Evolutionary conservation across 306 rosid genomes (phyloP), one percentile per base, ranked within the genome.

Genomic region (Heteromeles arbutifolia): DNA sequence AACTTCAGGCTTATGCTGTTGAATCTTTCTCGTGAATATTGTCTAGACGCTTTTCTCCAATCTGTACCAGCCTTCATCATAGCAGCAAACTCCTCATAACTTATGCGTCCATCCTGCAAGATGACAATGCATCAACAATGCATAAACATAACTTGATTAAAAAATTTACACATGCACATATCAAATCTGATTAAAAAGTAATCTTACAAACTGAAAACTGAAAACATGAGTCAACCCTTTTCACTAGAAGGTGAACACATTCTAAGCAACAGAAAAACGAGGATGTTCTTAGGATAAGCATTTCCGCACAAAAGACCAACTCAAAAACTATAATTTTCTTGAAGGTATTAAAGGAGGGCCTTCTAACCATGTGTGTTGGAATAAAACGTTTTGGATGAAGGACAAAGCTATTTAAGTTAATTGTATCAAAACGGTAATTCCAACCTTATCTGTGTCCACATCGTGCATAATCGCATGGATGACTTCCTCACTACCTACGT

Each of bases 51-150:
- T 75, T 93, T 93, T 86, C 97, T 88, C 98, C 98, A 91, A 82
- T 93, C 98, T 31, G 96, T 93, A 50, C 98, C 96, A 3, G 97
- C 88, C 81, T 91, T 93, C 98, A 93, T 93, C 98, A 93, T 93
- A 41, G 82, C 87, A 45, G 86, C 93, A 86, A 93, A 93, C 74
- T 93, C 98, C 66, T 85, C 92, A 15, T 91, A 91, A 75, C 98
- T 91, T 70, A 93, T 93, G 78, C 83, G 85, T 78, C 98, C 98
- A 79, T 93, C 98, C 98, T 93, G 82, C 80, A 57, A 75, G 62
- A 64, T 37, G 56, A 64, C 58, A 0, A 76, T 18, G 77, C 59
- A 77, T 17, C 39, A 15, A 26, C 25, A 25, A 22, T 32, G 11
- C 59, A 58, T 22, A 69, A 15, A 66, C 17, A 34, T 19, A 65